Evolutionary conservation across 1,284 basidiomycete genomes (phyloP), one percentile per base, ranked within the genome.

Genomic region (Irpex sp.): DNA sequence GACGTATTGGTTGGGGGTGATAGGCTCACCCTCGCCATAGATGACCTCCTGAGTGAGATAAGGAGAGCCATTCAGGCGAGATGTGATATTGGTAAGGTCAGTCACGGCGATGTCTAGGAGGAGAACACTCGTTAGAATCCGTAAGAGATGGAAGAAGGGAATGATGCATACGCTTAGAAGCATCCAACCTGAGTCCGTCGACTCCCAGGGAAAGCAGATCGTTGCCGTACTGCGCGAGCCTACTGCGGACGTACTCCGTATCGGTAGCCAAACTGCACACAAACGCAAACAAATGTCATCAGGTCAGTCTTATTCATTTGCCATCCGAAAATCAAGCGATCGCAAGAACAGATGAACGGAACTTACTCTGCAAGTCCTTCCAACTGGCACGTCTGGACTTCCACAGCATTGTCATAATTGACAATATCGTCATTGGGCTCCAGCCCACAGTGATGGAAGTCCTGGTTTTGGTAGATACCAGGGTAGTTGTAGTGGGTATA

Each of bases 391-490:
- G 83, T 87, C 72, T 85, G 83, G 2, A 88, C 86, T 71, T 89
- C 81, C 0, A 73, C 59, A 4, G 79, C 72, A 65, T 83, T 84
- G 60, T 72, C 68, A 64, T 82, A 90, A 70, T 88, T 80, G 5
- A 80, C 80, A 63, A 89, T 88, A 59, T 82, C 77, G 68, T 88
- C 81, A 3, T 72, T 73, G 0, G 82, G 72, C 58, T 83, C 79
- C 13, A 85, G 74, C 1, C 86, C 85, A 66, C 87, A 89, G 68
- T 87, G 81, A 68, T 89, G 87, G 74, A 89, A 89, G 71, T 88
- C 79, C 77, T 84, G 75, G 52, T 66, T 67, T 56, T 82, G 75
- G 66, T 86, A 87, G 37, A 83, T 84, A 0, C 82, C 84, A 8
- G 84, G 83, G 70, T 87, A 87, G 55, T 75, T 71, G 69, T 87